Evolutionary conservation across 306 rosid species (phyloP), one percentile per base, ranked within the genome.

Genomic region (Hippophae rhamnoides): DNA sequence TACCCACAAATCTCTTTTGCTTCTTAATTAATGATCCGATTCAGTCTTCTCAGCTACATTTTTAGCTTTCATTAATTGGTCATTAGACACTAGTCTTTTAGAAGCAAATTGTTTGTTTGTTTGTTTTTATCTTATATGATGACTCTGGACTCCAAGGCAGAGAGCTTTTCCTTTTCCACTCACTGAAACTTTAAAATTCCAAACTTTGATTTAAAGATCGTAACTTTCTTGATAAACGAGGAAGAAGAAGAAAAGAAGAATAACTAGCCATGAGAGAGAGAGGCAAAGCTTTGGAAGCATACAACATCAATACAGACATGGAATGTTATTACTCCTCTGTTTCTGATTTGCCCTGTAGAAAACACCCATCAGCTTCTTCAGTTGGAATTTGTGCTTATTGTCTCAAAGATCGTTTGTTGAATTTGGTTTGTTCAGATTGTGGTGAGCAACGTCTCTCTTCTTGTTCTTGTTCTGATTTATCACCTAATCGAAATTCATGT

Each of bases 371-470:
- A 66, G 82, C 93, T 14, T 79, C 95, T 4, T 74, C 95, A 1
- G 83, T 68, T 12, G 99, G 99, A 3, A 81, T 93, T 1, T 93
- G 99, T 54, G 90, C 97, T 61, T 69, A 76, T 10, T 93, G 99
- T 72, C 81, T 93, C 14, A 86, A 93, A 63, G 99, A 93, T 9
- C 90, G 99, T 8, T 63, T 93, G 56, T 74, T 86, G 47, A 76
- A 75, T 64, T 85, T 93, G 12, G 97, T 84, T 1, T 93, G 99
- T 59, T 89, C 99, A 5, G 97, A 93, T 54, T 93, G 99, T n/a
- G 99, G 99, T 0, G 99, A 93, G 72, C 99, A 93, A 71, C 77
- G 99, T 10, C 87, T 89, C 62, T 93, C 99, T 9, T 93, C 99
- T 10, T 93, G 99, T 54, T 93, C 99, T 9, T 93, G 99, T 65